phyloP scores from a whole-genome alignment of 306 rosid species.

The Cyamopsis tetragonoloba region DNA sequence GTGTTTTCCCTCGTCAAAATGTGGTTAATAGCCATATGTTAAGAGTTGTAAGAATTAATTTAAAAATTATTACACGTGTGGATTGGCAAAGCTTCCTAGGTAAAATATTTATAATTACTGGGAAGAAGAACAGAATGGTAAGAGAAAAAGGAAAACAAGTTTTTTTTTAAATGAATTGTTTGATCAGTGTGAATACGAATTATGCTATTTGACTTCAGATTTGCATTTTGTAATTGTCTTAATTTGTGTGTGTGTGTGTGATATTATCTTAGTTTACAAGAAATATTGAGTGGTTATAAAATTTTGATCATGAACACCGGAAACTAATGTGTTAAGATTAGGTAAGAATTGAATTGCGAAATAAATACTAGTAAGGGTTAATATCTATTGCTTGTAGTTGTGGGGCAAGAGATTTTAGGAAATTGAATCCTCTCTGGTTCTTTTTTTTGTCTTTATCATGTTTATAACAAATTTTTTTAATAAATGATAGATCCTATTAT shows the following conservation, averaged over 20 bases:
- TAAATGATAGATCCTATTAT: no score
- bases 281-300: background rate
- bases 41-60: slow-evolving; percentile 23
- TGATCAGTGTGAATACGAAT: slow-evolving; percentile 1
- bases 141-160: background rate
- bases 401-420: background rate
- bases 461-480: no score
- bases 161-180: background rate
- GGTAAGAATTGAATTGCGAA: background rate
- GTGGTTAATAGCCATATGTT: slow-evolving; percentile 11
- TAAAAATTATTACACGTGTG: background rate
- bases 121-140: background rate
- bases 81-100: background rate
- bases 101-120: background rate
- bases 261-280: background rate
- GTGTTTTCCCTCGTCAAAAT: slow-evolving; percentile 9
- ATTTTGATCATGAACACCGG: background rate
- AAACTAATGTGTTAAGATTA: background rate
- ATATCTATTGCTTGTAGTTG: background rate
- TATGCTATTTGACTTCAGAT: background rate
- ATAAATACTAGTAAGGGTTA: background rate
- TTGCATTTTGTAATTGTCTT: slow-evolving; percentile 5
- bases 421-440: no score
- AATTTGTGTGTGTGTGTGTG: background rate
- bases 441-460: no score